Evolutionary conservation across 1,284 basidiomycete species (phyloP), one percentile per base, ranked within the genome.

Genomic region (Papiliotrema flavescens): DNA sequence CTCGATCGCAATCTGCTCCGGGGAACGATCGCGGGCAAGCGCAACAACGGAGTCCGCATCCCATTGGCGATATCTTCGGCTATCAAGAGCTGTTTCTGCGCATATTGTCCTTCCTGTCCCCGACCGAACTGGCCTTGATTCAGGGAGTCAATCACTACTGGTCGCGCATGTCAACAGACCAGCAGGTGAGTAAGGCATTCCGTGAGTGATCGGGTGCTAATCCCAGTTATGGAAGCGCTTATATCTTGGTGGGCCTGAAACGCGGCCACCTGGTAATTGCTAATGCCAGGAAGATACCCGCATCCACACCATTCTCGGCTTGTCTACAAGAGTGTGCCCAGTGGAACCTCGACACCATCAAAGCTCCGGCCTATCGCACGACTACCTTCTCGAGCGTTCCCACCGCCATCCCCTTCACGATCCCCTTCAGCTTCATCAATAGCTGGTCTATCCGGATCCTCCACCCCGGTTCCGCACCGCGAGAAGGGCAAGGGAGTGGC

Each of bases 71-170:
- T 17, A 40, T 73, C 19, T 74, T 73, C 53, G 60, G 57, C 1
- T 72, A 70, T 43, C 67, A 75, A 49, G 75, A 77, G 64, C 66
- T 77, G 35, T 75, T 77, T 52, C 64, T 77, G 3, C 67, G 73
- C 32, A 69, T 77, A 24, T 59, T 77, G 11, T 66, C 65, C 2
- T 74, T 71, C 47, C 62, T 77, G 8, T 39, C 56, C 14, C 59
- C 70, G 7, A 44, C 54, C 15, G 71, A 74, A 23, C 63, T 77
- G 13, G 71, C 67, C 0, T 54, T 44, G n/a, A 62, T 67, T 3
- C 74, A 77, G 57, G 50, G 62, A 1, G 74, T 76, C 3, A 67
- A 54, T 46, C 56, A 49, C 45, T 71, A 75, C 42, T 77, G 73
- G 73, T 61, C 60, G 15, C 54, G 54, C n/a, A 69, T 75, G 59